A percentile compares a stretch with the other conserved stretches of the same genome.
Conservation (phyloP, 2,329 filamentous ascomycete genomes). For the Diaporthe sp. region DNA sequence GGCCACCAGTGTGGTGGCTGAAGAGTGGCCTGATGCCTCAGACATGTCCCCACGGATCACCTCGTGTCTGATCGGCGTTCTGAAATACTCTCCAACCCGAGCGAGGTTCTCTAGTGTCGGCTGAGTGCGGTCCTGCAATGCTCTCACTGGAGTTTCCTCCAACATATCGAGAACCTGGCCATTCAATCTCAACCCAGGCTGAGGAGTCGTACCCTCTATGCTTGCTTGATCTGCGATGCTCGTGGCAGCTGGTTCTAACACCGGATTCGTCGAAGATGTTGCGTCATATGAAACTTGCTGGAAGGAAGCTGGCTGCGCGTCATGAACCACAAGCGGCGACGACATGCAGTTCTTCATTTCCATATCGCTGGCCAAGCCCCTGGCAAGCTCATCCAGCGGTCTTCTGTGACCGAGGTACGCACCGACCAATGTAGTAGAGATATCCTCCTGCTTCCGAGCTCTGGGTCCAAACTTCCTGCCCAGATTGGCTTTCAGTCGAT, state of each 20-base stretch:
- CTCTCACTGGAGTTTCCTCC: not conserved
- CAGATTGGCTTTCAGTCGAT: constrained; percentile 36
- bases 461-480: constrained; percentile 41
- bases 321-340: not conserved
- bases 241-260: too few species aligned
- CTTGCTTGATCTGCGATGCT: not conserved
- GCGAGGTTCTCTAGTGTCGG: constrained; percentile 19
- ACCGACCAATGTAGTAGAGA: constrained; percentile 12
- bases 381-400: constrained; percentile 30
- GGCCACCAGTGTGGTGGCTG: not conserved
- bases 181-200: not conserved
- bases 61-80: not conserved
- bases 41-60: not conserved
- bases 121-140: not conserved
- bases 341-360: constrained; percentile 7
- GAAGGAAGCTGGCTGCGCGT: not conserved
- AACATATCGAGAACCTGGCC: not conserved
- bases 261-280: not conserved
- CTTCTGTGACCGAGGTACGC: constrained; percentile 6
- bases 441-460: constrained; percentile 35
- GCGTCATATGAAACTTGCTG: not conserved
- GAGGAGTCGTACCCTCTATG: not conserved
- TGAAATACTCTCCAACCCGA: constrained; percentile 13
- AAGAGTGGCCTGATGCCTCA: constrained; percentile 11
- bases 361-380: not conserved